phyloP scores from a whole-genome alignment of 2,329 filamentous ascomycete species.

The Venturia oleaginea region DNA sequence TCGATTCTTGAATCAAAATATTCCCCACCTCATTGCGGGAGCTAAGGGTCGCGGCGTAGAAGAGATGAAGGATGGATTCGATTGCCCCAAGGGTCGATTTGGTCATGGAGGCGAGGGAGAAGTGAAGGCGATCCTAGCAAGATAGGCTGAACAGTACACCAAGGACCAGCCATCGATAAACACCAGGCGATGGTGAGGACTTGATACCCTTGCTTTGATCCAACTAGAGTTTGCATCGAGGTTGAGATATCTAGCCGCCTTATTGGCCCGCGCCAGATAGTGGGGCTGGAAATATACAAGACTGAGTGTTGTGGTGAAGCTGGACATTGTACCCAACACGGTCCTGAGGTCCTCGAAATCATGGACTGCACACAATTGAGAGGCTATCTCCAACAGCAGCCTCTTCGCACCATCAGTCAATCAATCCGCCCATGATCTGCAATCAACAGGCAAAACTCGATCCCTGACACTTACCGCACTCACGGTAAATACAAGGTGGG shows the following conservation, averaged over 20 bases:
- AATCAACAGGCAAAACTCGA: not conserved
- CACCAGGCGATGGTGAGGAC: not conserved
- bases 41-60: not conserved
- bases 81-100: not conserved
- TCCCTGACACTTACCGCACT: not conserved
- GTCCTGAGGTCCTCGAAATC: too few species aligned
- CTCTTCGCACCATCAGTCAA: not conserved
- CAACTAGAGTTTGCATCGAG: too few species aligned
- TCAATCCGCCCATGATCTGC: not conserved
- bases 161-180: not conserved
- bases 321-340: not conserved
- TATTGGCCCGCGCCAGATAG: too few species aligned
- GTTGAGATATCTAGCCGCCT: too few species aligned
- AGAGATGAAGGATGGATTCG: not conserved
- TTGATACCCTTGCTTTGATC: not conserved
- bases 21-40: not conserved
- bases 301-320: too few species aligned
- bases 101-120: not conserved
- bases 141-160: not conserved
- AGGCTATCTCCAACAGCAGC: not conserved
- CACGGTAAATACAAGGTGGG: not conserved
- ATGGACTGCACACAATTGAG: not conserved
- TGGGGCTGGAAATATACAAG: too few species aligned
- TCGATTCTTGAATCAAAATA: conserved; percentile 2
- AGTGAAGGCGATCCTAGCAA: not conserved